Conservation (phyloP, 2,329 filamentous ascomycete species). For the Tympanopsis confertula region DNA sequence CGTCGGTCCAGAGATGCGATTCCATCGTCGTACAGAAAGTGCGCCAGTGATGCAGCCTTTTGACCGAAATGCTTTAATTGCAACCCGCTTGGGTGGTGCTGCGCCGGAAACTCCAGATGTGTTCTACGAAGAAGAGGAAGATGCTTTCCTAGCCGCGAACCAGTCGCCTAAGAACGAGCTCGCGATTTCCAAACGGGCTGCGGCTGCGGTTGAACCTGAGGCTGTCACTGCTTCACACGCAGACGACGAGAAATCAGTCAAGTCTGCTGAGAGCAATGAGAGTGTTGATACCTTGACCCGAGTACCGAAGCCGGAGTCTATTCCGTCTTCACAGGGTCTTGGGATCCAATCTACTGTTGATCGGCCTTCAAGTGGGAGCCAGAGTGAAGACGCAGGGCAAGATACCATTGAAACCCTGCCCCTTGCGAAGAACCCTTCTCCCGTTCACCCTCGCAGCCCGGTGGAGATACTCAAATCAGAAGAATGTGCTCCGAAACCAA, state of each 20-base stretch:
- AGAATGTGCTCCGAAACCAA: slow-evolving; percentile 4
- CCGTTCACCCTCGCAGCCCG: neutral
- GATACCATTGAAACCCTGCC: too few species aligned
- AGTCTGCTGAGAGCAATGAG: neutral
- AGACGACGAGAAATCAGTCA: slow-evolving; percentile 30
- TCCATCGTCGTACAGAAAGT: slow-evolving; percentile 34
- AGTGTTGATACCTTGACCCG: neutral
- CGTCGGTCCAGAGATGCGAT: slow-evolving; percentile 31
- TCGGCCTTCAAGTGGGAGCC: too few species aligned
- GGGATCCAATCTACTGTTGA: too few species aligned
- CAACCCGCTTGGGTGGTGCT: slow-evolving; percentile 21
- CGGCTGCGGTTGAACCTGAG: slow-evolving; percentile 21
- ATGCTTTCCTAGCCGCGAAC: slow-evolving; percentile 15
- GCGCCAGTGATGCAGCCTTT: slow-evolving; percentile 33
- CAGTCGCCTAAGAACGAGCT: too few species aligned
- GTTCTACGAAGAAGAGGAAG: slow-evolving; percentile 36
- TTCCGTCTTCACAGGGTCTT: neutral
- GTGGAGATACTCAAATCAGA: neutral
- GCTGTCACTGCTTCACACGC: slow-evolving; percentile 33
- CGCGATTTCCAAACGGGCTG: too few species aligned
- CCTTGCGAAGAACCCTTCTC: neutral
- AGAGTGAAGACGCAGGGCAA: too few species aligned
- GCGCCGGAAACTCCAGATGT: slow-evolving; percentile 28
- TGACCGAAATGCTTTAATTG: slow-evolving; percentile 24
- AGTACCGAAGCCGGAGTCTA: neutral